Evolutionary conservation across 2,329 filamentous ascomycete genomes (phyloP).

Genomic region (Diaporthe sp.): DNA sequence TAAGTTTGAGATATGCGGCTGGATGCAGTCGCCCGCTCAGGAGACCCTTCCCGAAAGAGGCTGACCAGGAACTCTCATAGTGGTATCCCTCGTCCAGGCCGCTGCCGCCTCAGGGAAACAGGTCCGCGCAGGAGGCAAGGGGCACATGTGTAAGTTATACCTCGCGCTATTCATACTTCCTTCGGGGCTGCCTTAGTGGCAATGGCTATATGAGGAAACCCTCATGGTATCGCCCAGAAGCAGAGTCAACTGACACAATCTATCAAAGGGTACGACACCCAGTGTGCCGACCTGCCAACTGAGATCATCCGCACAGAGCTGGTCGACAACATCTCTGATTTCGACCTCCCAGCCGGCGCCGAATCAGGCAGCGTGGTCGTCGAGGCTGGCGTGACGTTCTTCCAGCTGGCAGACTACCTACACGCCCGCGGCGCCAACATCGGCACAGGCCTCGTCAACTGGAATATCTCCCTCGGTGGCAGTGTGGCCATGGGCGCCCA

Average conservation of each 20-base stretch:
- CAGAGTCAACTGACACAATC: background rate
- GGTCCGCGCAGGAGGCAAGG: slow-evolving; percentile 63
- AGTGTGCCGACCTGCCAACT: slow-evolving; percentile 64
- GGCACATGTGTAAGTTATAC: slow-evolving; percentile 57
- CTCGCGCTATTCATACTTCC: slow-evolving; percentile 39
- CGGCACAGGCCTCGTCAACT: slow-evolving; percentile 66
- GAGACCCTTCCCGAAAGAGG: background rate
- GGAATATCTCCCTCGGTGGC: slow-evolving; percentile 66
- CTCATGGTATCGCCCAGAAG: background rate
- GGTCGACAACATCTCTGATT: slow-evolving; percentile 74
- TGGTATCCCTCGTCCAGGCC: slow-evolving; percentile 55
- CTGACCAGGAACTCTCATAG: slow-evolving; percentile 22
- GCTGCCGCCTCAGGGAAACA: slow-evolving; percentile 55
- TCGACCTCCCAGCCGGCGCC: slow-evolving; percentile 54
- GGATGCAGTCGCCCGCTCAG: background rate
- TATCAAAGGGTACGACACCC: slow-evolving; percentile 58
- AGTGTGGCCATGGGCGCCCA: slow-evolving; percentile 67
- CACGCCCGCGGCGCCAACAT: slow-evolving; percentile 61
- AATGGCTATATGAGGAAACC: background rate
- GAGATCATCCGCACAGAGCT: slow-evolving; percentile 62
- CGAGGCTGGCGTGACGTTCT: slow-evolving; percentile 65
- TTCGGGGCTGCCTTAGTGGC: background rate
- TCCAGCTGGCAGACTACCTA: slow-evolving; percentile 64
- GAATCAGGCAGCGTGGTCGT: slow-evolving; percentile 60
- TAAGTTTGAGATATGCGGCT: slow-evolving; percentile 42